These are phyloP conservation scores for Artemisia annua DNA, from an alignment of 129 eudicot species.

Conservation along the genomic window DNA sequence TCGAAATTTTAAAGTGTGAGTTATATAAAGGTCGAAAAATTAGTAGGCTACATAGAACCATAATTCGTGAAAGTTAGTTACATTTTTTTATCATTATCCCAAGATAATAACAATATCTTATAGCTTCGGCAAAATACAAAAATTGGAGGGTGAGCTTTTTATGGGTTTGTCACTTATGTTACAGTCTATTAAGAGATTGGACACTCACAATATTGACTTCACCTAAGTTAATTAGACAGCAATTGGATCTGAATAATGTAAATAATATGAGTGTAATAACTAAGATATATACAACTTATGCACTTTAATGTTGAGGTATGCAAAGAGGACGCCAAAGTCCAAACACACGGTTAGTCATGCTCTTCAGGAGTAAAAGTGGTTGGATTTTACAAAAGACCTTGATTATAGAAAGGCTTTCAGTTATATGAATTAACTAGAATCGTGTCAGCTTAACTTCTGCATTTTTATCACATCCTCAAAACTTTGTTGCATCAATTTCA, in stretches of 20 bases:
- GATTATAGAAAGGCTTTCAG: conserved; percentile 2
- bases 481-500: not conserved
- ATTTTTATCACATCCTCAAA: too few relatives aligned
- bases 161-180: too few relatives aligned
- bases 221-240: not conserved
- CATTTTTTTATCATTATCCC: too few relatives aligned
- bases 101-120: too few relatives aligned
- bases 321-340: not conserved
- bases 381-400: conserved; percentile 1
- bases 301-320: not conserved
- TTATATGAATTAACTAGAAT: not conserved
- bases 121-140: too few relatives aligned
- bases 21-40: too few relatives aligned
- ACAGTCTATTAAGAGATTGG: not conserved
- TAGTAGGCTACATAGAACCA: too few relatives aligned
- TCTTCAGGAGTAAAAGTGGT: not conserved
- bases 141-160: too few relatives aligned
- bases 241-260: not conserved
- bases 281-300: not conserved
- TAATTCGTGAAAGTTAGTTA: too few relatives aligned
- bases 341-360: too few relatives aligned
- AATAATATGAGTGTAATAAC: not conserved
- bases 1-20: too few relatives aligned
- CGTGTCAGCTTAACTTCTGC: too few relatives aligned
- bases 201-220: not conserved